Base-by-base conservation (phyloP, 2,329 filamentous ascomycete genomes). In the Aspergillus tamarii region DNA sequence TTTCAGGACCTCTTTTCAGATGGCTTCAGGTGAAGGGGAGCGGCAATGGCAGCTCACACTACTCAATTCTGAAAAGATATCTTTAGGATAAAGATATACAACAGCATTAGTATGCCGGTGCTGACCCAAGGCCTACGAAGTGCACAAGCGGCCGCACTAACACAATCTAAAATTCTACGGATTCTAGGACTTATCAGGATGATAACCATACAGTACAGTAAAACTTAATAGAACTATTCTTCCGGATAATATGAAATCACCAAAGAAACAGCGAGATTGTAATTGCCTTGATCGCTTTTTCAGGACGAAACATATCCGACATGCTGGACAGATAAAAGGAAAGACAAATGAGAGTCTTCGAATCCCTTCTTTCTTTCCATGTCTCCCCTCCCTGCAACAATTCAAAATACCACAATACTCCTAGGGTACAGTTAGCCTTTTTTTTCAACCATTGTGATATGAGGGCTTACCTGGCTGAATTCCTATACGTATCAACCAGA, bases 101-200 rank as follows among this genome's bases (percentile, higher is more conserved):
- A 46, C 43, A 26, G 43, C 43, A 14, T 46, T 46, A 46, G 43
- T 46, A 21, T 46, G 55, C 46, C 55, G 34, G 55, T 32, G 55
- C 55, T 57, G 26, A 57, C 39, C 55, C 55, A 57, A 46, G 26
- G 9, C 55, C 30, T 26, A 26, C 26, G 26, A 26, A 26, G 26
- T 4, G 26, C 2, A 26, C 26, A 4, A 26, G 26, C 26, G 26
- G 3, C 26, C 26, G 4, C 26, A 26, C 26, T 26, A 26, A 26
- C 3, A 26, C 26, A 26, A 26, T 26, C 23, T 26, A 4, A 26
- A 26, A 26, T 26, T 26, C 26, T 26, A 4, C 5, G 26, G 4
- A 26, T 26, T 26, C 26, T 26, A 26, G 26, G 4, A 41, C 16
- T 19, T 41, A 41, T 41, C 39, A 41, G 39, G 11, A 41, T 41